Percentiles rank a stretch among this genome's conserved stretches.
Conservation (phyloP, 2,329 filamentous ascomycete genomes). For the Geosmithia morbida region DNA sequence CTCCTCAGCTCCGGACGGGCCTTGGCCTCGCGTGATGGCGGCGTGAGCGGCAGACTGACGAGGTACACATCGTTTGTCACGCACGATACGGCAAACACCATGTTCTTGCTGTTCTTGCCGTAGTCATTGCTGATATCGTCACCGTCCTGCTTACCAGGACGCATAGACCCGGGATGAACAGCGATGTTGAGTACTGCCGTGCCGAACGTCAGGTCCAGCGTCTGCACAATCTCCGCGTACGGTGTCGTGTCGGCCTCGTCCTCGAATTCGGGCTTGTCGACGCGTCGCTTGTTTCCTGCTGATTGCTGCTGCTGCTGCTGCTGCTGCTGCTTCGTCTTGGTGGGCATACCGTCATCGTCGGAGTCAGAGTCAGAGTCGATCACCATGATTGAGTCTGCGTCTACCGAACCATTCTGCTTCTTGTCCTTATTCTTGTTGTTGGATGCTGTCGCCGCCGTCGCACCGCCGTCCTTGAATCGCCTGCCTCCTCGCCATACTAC, state of each 20-base stretch:
- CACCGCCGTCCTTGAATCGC: slow-evolving; percentile 29
- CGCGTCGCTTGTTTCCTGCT: slow-evolving; percentile 19
- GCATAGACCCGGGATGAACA: slow-evolving; percentile 24
- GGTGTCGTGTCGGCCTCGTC: slow-evolving; percentile 31
- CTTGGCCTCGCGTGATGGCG: slow-evolving; percentile 46
- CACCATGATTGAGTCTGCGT: slow-evolving; percentile 39
- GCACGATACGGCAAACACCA: slow-evolving; percentile 47
- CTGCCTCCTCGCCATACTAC: slow-evolving; percentile 49
- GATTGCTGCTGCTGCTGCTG: slow-evolving; percentile 11
- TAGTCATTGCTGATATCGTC: slow-evolving; percentile 7
- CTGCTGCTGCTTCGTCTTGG: slow-evolving; percentile 15
- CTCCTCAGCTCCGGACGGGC: slow-evolving; percentile 34
- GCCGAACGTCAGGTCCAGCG: slow-evolving; percentile 44
- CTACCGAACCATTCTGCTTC: slow-evolving; percentile 33
- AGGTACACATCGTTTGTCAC: slow-evolving; percentile 41
- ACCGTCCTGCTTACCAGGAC: slow-evolving; percentile 6
- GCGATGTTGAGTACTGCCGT: slow-evolving; percentile 41
- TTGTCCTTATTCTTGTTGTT: slow-evolving; percentile 17
- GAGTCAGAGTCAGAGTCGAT: slow-evolving; percentile 53
- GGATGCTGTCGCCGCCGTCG: slow-evolving; percentile 2
- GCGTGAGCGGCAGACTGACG: slow-evolving; percentile 44
- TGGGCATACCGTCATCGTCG: slow-evolving; percentile 26
- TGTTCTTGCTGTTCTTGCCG: slow-evolving; percentile 11
- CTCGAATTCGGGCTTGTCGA: slow-evolving; percentile 44
- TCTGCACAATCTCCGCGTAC: slow-evolving; percentile 43